phyloP scores from a whole-genome alignment of 2,329 filamentous ascomycete species.

The Trichoderma sp. region DNA sequence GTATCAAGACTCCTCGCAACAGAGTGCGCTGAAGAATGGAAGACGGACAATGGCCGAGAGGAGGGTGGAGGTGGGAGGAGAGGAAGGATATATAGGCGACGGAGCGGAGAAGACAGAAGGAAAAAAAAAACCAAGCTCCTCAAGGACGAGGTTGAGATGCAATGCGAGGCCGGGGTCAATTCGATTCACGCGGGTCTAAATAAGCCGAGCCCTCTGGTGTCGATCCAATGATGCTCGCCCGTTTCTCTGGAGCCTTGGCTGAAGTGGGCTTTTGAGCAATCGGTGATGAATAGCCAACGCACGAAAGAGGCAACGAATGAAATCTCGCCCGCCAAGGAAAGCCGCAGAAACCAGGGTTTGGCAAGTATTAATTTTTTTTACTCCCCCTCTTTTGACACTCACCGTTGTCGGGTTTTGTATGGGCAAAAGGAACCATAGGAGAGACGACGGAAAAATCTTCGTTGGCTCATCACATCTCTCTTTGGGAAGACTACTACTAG shows the following conservation, averaged over 20 bases:
- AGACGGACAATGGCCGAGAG: not conserved
- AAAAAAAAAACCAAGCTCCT: not conserved
- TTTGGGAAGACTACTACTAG: too few species aligned
- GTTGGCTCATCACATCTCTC: not conserved
- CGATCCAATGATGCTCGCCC: constrained; percentile 6
- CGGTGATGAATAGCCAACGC: not conserved
- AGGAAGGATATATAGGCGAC: constrained; percentile 1
- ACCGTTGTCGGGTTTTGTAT: not conserved
- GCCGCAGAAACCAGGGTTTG: not conserved
- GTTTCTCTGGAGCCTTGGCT: constrained; percentile 9
- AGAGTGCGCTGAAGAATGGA: not conserved
- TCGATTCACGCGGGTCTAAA: not conserved
- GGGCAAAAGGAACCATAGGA: not conserved
- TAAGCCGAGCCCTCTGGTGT: constrained; percentile 12
- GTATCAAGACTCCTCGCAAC: not conserved
- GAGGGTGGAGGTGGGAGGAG: not conserved
- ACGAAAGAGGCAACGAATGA: not conserved
- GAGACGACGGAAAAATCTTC: not conserved
- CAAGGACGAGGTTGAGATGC: constrained; percentile 1
- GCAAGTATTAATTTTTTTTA: not conserved
- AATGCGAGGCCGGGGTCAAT: constrained; percentile 5
- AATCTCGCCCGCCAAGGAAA: not conserved
- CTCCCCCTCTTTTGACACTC: not conserved
- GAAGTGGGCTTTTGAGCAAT: constrained; percentile 5
- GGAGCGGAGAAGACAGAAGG: not conserved